These are phyloP conservation scores for Globisporangium middletonii DNA, from an alignment of 352 stramenopile species.

Conservation along the genomic window DNA sequence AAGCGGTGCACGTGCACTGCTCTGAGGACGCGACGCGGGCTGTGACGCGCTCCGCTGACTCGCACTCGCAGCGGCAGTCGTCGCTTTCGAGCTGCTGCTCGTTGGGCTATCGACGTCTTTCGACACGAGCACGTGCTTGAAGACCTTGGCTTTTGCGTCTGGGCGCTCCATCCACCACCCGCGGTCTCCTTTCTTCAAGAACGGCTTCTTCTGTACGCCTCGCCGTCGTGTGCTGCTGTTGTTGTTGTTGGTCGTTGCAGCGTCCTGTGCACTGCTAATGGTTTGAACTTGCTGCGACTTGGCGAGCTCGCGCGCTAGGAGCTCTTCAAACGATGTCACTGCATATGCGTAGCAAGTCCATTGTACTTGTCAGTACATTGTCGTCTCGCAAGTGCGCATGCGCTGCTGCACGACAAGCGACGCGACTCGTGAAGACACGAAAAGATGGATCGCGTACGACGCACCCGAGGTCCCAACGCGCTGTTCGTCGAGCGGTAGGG, in stretches of 20 bases:
- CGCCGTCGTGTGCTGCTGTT: background rate
- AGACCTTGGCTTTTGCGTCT: constrained; percentile 41
- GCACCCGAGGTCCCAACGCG: constrained; percentile 12
- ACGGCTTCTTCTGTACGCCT: constrained; percentile 36
- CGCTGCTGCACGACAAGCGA: background rate
- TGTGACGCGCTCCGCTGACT: constrained; percentile 9
- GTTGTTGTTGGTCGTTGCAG: background rate
- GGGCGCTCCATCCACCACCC: constrained; percentile 80
- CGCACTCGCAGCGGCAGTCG: constrained; percentile 3
- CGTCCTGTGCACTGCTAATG: background rate
- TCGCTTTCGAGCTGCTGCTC: constrained; percentile 8
- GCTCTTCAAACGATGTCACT: constrained; percentile 61
- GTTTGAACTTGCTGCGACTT: constrained; percentile 22
- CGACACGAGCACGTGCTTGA: constrained; percentile 54
- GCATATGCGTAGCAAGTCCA: background rate
- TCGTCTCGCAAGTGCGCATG: background rate
- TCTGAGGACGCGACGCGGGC: constrained; percentile 12
- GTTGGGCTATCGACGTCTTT: constrained; percentile 23
- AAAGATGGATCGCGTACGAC: background rate
- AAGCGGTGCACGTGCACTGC: constrained; percentile 14
- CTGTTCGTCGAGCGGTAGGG: constrained; percentile 9
- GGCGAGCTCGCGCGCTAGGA: constrained; percentile 53
- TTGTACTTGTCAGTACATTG: background rate
- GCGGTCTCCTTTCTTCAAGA: constrained; percentile 68
- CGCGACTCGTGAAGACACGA: background rate